Percentiles rank a stretch among this genome's conserved stretches.
Evolutionary conservation across 371 early-diverging fungal genomes (phyloP).

Genomic region (Mortierella sp.): DNA sequence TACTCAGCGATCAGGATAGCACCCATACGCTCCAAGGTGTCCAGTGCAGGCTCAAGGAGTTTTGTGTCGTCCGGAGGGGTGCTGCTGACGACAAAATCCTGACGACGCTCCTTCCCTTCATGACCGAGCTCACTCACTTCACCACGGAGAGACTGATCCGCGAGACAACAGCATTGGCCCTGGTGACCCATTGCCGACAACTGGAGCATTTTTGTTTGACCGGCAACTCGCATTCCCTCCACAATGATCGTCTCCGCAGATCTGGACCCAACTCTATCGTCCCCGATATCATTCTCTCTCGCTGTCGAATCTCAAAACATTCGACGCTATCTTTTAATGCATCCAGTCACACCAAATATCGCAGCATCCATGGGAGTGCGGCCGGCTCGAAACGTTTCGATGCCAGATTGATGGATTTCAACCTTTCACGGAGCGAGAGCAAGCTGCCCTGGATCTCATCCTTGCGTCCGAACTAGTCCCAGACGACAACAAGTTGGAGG

Average conservation of each 20-base stretch:
- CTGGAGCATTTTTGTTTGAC: not conserved
- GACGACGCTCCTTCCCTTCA: not conserved
- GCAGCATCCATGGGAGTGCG: conserved; percentile 12
- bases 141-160: not conserved
- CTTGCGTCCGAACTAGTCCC: too few relatives aligned
- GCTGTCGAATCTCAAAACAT: not conserved
- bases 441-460: too few relatives aligned
- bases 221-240: too few relatives aligned
- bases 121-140: not conserved
- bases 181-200: not conserved
- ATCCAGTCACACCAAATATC: conserved; percentile 2
- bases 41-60: not conserved
- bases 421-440: not conserved
- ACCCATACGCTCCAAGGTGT: not conserved
- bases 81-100: not conserved
- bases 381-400: conserved; percentile 16
- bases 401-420: not conserved
- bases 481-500: not conserved
- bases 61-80: too few relatives aligned
- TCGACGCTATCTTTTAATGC: too few relatives aligned
- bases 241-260: too few relatives aligned
- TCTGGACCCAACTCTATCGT: not conserved
- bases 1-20: not conserved
- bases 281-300: too few relatives aligned
- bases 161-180: not conserved